Conservation (phyloP, 495 filamentous ascomycete genomes). For the Sordaria brevicollis region DNA sequence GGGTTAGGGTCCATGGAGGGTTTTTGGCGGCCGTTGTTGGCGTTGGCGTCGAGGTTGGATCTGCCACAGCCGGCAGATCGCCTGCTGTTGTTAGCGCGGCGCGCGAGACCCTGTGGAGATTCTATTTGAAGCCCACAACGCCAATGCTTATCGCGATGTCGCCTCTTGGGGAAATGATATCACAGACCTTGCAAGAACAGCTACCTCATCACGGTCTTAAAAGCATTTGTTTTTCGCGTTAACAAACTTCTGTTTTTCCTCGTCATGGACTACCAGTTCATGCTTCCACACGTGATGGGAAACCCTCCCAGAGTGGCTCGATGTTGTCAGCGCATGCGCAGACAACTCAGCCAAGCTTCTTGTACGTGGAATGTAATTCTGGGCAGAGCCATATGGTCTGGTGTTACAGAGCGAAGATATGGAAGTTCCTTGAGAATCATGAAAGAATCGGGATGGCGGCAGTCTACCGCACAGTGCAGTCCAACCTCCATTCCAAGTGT, state of each 20-base stretch:
- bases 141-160: neutral
- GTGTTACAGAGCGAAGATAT: neutral
- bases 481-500: neutral
- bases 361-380: neutral
- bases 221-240: neutral
- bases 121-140: neutral
- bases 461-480: neutral
- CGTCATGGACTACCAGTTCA: neutral
- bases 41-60: neutral
- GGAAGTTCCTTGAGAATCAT: neutral
- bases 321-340: neutral
- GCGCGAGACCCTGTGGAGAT: neutral
- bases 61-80: neutral
- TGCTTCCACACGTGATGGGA: no score
- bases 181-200: neutral
- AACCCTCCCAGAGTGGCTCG: neutral
- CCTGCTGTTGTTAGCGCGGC: neutral
- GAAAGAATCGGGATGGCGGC: neutral
- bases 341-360: neutral
- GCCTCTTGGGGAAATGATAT: neutral
- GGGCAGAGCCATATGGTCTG: neutral
- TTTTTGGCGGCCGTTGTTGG: neutral
- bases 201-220: neutral
- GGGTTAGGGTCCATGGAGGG: neutral
- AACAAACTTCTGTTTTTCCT: neutral